Conservation (phyloP, 75 land plant species). For the Selaginella tamariscina region DNA sequence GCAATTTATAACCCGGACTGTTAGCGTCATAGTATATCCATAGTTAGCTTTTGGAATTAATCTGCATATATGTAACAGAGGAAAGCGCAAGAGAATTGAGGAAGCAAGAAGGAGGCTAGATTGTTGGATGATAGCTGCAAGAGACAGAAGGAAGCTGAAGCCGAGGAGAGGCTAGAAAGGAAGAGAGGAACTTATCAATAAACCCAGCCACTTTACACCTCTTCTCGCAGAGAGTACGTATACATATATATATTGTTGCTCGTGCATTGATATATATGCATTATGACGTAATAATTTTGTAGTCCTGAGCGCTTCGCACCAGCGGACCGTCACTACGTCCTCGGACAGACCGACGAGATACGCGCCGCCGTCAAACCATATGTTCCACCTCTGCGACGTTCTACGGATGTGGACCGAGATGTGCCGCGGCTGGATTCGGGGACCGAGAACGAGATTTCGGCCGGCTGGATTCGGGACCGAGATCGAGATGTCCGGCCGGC, state of each 20-base stretch:
- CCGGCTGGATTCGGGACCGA: too few relatives aligned
- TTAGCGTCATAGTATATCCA: not conserved
- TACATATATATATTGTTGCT: too few relatives aligned
- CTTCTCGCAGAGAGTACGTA: constrained; percentile 26
- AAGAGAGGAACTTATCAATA: constrained; percentile 33
- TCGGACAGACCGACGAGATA: not conserved
- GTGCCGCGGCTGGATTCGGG: too few relatives aligned
- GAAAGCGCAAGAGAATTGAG: constrained; percentile 56
- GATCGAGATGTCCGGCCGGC: too few relatives aligned
- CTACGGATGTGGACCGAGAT: too few relatives aligned
- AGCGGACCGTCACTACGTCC: not conserved
- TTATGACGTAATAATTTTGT: constrained; percentile 1
- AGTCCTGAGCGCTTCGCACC: not conserved
- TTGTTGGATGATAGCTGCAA: constrained; percentile 92
- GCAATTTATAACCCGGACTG: too few relatives aligned
- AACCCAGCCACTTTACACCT: constrained; percentile 18
- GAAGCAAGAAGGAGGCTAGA: constrained; percentile 80
- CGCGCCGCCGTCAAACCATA: too few relatives aligned
- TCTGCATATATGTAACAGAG: constrained; percentile 28
- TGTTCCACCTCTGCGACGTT: too few relatives aligned
- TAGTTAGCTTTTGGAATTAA: not conserved
- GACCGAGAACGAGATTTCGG: too few relatives aligned
- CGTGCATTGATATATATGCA: too few relatives aligned
- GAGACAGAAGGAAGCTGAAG: constrained; percentile 58
- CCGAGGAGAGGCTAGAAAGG: constrained; percentile 55